Evolutionary conservation across 306 rosid species (phyloP), one percentile per base, ranked within the genome.

Genomic region (Neltuma alba): DNA sequence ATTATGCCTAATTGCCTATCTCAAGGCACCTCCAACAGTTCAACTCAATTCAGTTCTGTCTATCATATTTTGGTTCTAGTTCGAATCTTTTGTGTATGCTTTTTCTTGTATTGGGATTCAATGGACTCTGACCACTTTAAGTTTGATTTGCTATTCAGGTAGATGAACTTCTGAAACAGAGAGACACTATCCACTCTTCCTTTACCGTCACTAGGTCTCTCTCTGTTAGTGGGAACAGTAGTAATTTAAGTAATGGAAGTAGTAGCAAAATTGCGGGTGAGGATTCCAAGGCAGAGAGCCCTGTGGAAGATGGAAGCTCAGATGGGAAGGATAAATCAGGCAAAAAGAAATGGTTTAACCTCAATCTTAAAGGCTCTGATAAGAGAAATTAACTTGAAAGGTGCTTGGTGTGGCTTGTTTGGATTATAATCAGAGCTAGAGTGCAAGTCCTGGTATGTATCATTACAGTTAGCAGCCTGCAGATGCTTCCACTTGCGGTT

Each of bases 331-430:
- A 95, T 68, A 91, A 86, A 86, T 90, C 96, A 9, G 85, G 75
- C 50, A 96, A 87, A 87, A 96, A 93, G 98, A 96, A 92, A 87
- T 96, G 99, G 99, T 96, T 91, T 79, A 90, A 87, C 87, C 91
- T 94, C 67, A 92, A 91, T 81, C 85, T 91, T 74, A 89, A 82
- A 83, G 89, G 94, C 50, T 86, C 91, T 65, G 92, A 91, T 78
- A 91, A 80, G 86, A 80, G 79, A 85, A 55, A 79, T 82, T 88
- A 61, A 84, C 70, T 86, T 85, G 84, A 70, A 78, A 36, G 68
- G 66, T 63, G 72, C 55, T 52, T 82, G 70, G 52, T 72, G 80
- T 77, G 27, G 70, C 40, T 72, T 70, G 75, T 79, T 34, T 76
- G 48, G 47, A 71, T 77, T 70, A n/a, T n/a, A 55, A 33, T 79